These are phyloP conservation scores for Fraxinus albicans DNA, from an alignment of 305 asterid genomes.

Conservation along the genomic window DNA sequence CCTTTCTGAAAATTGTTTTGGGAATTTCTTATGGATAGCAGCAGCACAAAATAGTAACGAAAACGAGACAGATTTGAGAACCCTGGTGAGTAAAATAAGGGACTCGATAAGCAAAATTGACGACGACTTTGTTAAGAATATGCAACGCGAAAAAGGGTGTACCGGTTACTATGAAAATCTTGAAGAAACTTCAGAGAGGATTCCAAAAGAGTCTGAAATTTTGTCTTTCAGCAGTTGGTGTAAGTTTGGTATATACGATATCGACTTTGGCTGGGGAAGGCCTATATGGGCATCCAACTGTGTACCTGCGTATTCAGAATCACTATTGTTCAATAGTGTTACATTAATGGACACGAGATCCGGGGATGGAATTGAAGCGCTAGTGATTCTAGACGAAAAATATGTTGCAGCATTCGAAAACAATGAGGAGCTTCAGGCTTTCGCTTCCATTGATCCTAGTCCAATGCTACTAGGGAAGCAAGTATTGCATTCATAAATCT, in stretches of 20 bases:
- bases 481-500: not conserved
- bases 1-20: conserved; percentile 25
- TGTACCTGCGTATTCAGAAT: not conserved
- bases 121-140: conserved; percentile 1
- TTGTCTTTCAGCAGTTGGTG: conserved; percentile 25
- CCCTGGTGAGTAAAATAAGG: conserved; percentile 1
- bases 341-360: conserved; percentile 40
- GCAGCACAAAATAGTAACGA: not conserved
- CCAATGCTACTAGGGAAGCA: not conserved
- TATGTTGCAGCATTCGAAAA: conserved; percentile 27
- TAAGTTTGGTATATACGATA: conserved; percentile 12
- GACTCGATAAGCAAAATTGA: conserved; percentile 1
- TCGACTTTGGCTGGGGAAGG: conserved; percentile 30
- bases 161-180: conserved; percentile 9
- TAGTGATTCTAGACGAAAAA: conserved; percentile 37
- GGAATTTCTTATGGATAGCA: conserved; percentile 23
- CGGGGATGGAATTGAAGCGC: conserved; percentile 46
- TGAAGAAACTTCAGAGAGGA: not conserved
- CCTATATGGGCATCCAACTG: conserved; percentile 12
- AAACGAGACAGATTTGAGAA: not conserved
- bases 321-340: not conserved
- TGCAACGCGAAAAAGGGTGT: conserved; percentile 7
- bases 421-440: conserved; percentile 28
- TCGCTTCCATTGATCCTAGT: conserved; percentile 13
- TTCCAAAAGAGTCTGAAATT: conserved; percentile 13